These are phyloP conservation scores for Penicillium subrubescens DNA, from an alignment of 495 filamentous ascomycete genomes.

Conservation along the genomic window DNA sequence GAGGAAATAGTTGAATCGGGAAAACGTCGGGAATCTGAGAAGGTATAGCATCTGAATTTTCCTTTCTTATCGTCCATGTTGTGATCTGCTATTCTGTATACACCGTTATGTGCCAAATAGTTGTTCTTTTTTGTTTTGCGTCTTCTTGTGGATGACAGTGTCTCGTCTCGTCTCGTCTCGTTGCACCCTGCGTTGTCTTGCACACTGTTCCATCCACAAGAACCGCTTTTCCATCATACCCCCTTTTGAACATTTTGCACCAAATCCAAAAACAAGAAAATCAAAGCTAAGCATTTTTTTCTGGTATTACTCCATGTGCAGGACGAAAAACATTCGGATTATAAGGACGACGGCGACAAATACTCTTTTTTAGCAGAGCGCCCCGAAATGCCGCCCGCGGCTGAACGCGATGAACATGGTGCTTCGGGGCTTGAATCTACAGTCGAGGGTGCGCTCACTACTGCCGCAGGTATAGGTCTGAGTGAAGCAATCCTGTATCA, in stretches of 20 bases:
- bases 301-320: conserved; percentile 41
- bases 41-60: conserved; percentile 50
- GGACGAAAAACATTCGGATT: conserved; percentile 37
- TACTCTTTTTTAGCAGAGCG: conserved; percentile 56
- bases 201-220: conserved; percentile 22
- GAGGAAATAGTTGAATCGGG: conserved; percentile 42
- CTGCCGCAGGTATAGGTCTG: conserved; percentile 24
- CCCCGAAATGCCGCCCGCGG: conserved; percentile 48
- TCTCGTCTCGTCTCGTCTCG: conserved; percentile 11
- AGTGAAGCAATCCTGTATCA: conserved; percentile 25
- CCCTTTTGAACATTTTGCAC: conserved; percentile 6
- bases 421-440: conserved; percentile 41
- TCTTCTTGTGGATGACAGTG: conserved; percentile 7
- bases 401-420: conserved; percentile 36
- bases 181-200: neutral
- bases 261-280: conserved; percentile 25
- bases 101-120: conserved; percentile 37
- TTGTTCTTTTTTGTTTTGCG: conserved; percentile 18
- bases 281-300: conserved; percentile 41
- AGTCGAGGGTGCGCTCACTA: conserved; percentile 19
- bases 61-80: conserved; percentile 34
- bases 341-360: conserved; percentile 36
- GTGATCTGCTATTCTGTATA: conserved; percentile 24
- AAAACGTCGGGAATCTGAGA: conserved; percentile 38
- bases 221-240: conserved; percentile 6